Percentiles rank a stretch among this genome's conserved stretches.
phyloP scores from a whole-genome alignment of 2,329 filamentous ascomycete genomes.

The Leptographium flavum region DNA sequence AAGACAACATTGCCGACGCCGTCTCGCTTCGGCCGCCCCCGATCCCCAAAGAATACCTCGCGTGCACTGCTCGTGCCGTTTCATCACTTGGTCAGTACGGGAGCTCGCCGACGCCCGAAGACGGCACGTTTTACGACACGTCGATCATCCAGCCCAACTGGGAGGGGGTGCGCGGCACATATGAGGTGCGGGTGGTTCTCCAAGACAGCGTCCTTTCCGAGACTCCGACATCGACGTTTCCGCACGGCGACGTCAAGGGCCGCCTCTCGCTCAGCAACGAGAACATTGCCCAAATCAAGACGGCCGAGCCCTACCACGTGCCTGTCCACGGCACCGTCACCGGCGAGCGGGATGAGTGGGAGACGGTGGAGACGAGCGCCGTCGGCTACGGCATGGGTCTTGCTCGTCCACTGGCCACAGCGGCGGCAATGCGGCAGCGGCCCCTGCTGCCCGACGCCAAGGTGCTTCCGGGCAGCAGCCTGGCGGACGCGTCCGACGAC shows the following conservation, averaged over 20 bases:
- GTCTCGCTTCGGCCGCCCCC: conserved; percentile 5
- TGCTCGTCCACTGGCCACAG: background rate
- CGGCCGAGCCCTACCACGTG: background rate
- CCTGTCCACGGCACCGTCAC: background rate
- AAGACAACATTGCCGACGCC: conserved; percentile 15
- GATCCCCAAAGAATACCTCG: conserved; percentile 6
- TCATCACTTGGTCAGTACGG: background rate
- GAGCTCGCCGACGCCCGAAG: conserved; percentile 5
- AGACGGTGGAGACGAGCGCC: conserved; percentile 22
- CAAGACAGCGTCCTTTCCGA: conserved; percentile 1
- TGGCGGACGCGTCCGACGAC: conserved; percentile 29
- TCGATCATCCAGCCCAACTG: conserved; percentile 8
- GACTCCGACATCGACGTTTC: too few species aligned
- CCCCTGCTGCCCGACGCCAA: conserved; percentile 7
- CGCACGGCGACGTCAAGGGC: background rate
- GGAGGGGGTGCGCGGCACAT: conserved; percentile 4
- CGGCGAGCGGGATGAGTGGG: conserved; percentile 24
- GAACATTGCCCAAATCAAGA: background rate
- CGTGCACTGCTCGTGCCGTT: background rate
- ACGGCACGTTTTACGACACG: conserved; percentile 7
- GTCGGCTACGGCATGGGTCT: conserved; percentile 13
- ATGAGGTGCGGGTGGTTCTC: conserved; percentile 13
- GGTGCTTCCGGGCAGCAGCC: conserved; percentile 22
- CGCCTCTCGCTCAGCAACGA: background rate
- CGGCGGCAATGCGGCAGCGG: background rate